phyloP scores from a whole-genome alignment of 2,329 filamentous ascomycete species.

The Lecanicillium sp. region DNA sequence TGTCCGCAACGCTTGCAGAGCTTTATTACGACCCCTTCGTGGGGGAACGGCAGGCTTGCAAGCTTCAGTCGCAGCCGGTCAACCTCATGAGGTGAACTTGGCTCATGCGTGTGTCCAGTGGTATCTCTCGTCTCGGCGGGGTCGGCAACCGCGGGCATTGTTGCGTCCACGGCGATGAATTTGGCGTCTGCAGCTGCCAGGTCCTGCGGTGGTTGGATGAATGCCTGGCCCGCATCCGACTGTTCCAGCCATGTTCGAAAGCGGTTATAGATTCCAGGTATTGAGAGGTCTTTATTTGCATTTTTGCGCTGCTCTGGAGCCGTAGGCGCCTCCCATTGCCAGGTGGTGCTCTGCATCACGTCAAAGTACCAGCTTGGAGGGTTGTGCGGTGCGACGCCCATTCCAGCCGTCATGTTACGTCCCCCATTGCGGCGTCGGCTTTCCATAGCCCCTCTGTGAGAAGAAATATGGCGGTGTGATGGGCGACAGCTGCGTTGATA shows the following conservation, averaged over 20 bases:
- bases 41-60: too few relatives aligned
- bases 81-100: too few relatives aligned
- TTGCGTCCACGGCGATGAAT: too few relatives aligned
- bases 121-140: too few relatives aligned
- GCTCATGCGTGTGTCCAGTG: too few relatives aligned
- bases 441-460: constrained; percentile 46
- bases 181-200: neutral
- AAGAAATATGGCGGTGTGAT: constrained; percentile 25
- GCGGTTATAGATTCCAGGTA: constrained; percentile 15
- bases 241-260: constrained; percentile 21
- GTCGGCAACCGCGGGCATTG: too few relatives aligned
- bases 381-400: constrained; percentile 27
- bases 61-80: too few relatives aligned
- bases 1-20: neutral
- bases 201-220: constrained; percentile 10
- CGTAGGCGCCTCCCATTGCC: constrained; percentile 45
- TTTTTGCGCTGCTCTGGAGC: constrained; percentile 17
- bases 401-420: constrained; percentile 44
- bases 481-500: constrained; percentile 15
- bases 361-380: constrained; percentile 39
- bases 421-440: constrained; percentile 43
- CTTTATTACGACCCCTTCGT: too few relatives aligned
- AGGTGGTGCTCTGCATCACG: constrained; percentile 34
- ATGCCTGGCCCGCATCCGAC: constrained; percentile 15
- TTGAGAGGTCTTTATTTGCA: constrained; percentile 13